These are phyloP conservation scores for Rhodotorula graminis DNA, from an alignment of 768 basidiomycete genomes.

Conservation along the genomic window DNA sequence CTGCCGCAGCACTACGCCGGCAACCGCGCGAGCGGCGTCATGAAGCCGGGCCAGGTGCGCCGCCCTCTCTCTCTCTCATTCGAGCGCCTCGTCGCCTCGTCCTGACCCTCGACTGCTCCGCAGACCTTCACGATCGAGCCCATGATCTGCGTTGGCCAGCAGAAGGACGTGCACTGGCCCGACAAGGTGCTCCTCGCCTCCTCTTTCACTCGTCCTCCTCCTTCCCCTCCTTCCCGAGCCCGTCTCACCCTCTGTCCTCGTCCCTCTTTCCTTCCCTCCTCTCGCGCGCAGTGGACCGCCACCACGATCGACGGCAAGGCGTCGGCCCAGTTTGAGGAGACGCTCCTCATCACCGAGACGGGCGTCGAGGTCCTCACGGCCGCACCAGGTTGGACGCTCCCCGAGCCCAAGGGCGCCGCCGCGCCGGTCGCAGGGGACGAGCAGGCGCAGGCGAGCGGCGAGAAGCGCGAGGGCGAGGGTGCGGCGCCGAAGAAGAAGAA, in stretches of 20 bases:
- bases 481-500: conserved; percentile 3
- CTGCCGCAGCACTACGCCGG: conserved; percentile 35
- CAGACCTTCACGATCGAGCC: conserved; percentile 44
- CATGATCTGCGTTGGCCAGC: conserved; percentile 39
- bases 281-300: conserved; percentile 68
- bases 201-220: no score
- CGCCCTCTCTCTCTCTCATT: no score
- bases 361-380: conserved; percentile 43
- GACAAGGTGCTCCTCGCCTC: conserved; percentile 31
- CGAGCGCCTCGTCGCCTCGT: not conserved
- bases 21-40: conserved; percentile 28
- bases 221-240: not conserved
- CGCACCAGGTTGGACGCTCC: conserved; percentile 37
- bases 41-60: conserved; percentile 29
- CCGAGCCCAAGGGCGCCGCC: conserved; percentile 3
- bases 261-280: not conserved
- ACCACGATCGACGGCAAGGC: conserved; percentile 83
- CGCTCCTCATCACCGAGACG: conserved; percentile 55
- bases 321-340: conserved; percentile 97
- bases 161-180: conserved; percentile 41
- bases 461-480: not conserved
- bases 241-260: no score
- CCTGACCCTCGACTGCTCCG: not conserved
- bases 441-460: not conserved
- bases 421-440: conserved; percentile 22